These are phyloP conservation scores for Pythium chondricola DNA, from an alignment of 352 stramenopile species.

Conservation along the genomic window DNA sequence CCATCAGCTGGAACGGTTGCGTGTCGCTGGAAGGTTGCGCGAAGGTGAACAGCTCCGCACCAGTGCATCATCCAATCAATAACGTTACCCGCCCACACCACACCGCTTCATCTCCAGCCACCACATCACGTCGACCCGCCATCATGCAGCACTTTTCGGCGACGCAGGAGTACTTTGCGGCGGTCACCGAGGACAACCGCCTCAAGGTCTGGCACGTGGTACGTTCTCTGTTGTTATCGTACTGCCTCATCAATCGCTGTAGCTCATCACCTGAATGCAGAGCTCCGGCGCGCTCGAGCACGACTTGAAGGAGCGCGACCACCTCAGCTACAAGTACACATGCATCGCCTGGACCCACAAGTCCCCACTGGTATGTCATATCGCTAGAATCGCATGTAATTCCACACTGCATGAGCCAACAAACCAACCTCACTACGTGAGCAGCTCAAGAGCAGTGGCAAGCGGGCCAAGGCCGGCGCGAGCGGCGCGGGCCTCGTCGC, in stretches of 20 bases:
- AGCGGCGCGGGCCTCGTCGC: slow-evolving; percentile 54
- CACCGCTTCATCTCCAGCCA: slow-evolving; percentile 2
- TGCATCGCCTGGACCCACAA: slow-evolving; percentile 57
- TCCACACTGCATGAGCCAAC: no score
- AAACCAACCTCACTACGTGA: not conserved
- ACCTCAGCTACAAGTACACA: slow-evolving; percentile 83
- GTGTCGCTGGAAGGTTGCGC: slow-evolving; percentile 28
- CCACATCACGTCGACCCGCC: not conserved
- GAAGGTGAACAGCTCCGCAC: slow-evolving; percentile 41
- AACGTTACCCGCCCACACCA: slow-evolving; percentile 5
- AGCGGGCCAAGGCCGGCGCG: slow-evolving; percentile 32
- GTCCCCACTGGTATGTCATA: slow-evolving; percentile 21
- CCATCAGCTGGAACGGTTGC: not conserved
- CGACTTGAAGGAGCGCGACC: slow-evolving; percentile 78
- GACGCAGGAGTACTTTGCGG: slow-evolving; percentile 70
- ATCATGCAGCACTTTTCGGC: slow-evolving; percentile 68
- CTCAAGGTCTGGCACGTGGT: slow-evolving; percentile 82
- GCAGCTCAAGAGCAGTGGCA: slow-evolving; percentile 34
- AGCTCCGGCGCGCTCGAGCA: slow-evolving; percentile 52
- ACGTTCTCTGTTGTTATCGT: slow-evolving; percentile 10
- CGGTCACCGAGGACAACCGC: slow-evolving; percentile 75
- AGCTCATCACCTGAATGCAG: no score
- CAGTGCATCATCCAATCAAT: slow-evolving; percentile 33
- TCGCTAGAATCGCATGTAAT: no score
- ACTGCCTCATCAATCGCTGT: not conserved